Evolutionary conservation across 257 asterid species (phyloP).

Genomic region (Rubia yunnanensis): DNA sequence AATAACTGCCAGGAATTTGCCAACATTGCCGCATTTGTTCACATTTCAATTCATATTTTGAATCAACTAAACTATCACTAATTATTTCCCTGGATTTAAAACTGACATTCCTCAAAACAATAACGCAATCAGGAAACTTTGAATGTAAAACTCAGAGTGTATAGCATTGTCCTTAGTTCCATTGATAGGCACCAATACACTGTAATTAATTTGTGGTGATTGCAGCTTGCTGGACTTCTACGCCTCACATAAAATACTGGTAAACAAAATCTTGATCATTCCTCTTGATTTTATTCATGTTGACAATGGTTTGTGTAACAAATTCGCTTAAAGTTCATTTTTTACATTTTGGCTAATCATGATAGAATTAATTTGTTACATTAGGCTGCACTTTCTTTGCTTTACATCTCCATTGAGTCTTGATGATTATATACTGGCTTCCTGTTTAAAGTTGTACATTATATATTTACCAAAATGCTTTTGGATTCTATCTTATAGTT

Average conservation of each 20-base stretch:
- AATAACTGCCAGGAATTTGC: no score
- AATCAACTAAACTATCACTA: no score
- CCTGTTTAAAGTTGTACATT: not conserved
- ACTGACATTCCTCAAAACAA: no score
- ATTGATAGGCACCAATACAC: no score
- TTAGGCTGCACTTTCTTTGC: not conserved
- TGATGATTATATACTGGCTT: no score
- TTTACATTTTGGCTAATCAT: not conserved
- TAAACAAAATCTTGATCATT: slow-evolving; percentile 13
- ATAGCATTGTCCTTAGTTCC: no score
- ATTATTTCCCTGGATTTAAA: no score
- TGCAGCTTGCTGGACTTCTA: slow-evolving; percentile 79
- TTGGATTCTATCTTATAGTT: not conserved
- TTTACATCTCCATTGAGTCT: no score
- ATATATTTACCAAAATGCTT: not conserved
- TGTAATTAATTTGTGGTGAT: slow-evolving; percentile 10
- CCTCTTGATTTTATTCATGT: not conserved
- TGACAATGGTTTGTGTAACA: not conserved
- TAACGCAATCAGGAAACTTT: no score
- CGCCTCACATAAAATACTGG: slow-evolving; percentile 70
- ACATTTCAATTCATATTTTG: no score
- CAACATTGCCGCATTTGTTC: no score
- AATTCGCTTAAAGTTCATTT: not conserved
- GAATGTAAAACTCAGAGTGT: no score
- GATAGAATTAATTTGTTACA: not conserved